These are phyloP conservation scores for Colletotrichum australisinense DNA, from an alignment of 2,329 filamentous ascomycete genomes.

Conservation along the genomic window DNA sequence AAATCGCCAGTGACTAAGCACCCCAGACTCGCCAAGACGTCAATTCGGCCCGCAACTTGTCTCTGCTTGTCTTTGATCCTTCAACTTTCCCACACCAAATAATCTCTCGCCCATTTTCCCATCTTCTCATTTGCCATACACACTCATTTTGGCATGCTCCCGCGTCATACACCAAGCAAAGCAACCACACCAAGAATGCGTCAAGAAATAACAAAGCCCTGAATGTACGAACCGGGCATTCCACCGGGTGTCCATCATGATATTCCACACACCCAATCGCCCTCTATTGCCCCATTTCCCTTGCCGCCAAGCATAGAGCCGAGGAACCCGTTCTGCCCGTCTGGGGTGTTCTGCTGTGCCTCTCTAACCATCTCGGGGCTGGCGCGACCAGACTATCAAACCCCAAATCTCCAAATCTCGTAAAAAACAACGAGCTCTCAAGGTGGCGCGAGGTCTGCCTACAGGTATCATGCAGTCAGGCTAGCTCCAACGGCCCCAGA, in stretches of 20 bases:
- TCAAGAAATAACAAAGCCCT: not conserved
- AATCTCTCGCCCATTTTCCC: not conserved
- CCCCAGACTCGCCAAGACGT: not conserved
- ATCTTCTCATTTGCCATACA: not conserved
- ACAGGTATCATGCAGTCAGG: not conserved
- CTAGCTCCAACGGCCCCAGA: constrained; percentile 1
- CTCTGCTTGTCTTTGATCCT: not conserved
- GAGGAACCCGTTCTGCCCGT: not conserved
- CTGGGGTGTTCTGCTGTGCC: not conserved
- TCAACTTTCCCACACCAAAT: not conserved
- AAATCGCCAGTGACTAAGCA: not conserved
- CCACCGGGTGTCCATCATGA: not conserved
- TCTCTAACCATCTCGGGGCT: constrained; percentile 19
- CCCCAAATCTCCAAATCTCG: constrained; percentile 9
- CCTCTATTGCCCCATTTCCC: not conserved
- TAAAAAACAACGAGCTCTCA: not conserved
- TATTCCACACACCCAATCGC: not conserved
- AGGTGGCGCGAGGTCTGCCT: not conserved
- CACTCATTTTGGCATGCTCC: not conserved
- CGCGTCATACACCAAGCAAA: not conserved
- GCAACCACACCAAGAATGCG: not conserved
- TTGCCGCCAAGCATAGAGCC: not conserved
- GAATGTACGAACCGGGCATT: not conserved
- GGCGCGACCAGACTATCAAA: not conserved
- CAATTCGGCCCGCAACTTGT: not conserved